A percentile compares a stretch with the other conserved stretches of the same genome.
Conservation (phyloP, 352 stramenopile species). For the Elongisporangium undulatum region DNA sequence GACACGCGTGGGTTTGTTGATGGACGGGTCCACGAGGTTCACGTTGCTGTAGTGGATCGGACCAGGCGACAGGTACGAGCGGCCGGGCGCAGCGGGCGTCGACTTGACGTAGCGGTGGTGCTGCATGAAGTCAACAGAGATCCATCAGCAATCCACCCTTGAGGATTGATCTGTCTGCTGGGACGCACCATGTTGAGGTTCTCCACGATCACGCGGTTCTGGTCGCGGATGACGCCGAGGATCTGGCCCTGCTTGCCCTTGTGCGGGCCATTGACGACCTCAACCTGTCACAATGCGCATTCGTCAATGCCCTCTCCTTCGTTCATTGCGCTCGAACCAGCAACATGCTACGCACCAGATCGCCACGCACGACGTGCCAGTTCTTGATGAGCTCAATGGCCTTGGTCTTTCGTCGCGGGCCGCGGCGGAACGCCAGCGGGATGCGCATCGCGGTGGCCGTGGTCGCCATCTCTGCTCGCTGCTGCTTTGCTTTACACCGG, state of each 20-base stretch:
- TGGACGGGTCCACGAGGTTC: slow-evolving; percentile 78
- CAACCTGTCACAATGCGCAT: slow-evolving; percentile 32
- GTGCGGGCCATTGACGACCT: slow-evolving; percentile 78
- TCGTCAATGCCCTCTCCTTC: not conserved
- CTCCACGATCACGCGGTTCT: slow-evolving; percentile 80
- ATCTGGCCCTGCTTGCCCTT: slow-evolving; percentile 80
- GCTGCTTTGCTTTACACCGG: slow-evolving; percentile 1
- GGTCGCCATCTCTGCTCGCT: slow-evolving; percentile 15
- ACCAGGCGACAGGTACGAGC: slow-evolving; percentile 76
- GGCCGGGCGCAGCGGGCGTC: slow-evolving; percentile 56
- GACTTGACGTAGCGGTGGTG: slow-evolving; percentile 82
- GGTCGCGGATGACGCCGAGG: slow-evolving; percentile 65
- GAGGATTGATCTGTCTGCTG: not conserved
- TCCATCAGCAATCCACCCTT: slow-evolving; percentile 1
- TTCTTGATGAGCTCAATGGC: slow-evolving; percentile 73
- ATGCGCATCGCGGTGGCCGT: slow-evolving; percentile 65
- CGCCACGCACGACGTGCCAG: slow-evolving; percentile 77
- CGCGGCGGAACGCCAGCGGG: slow-evolving; percentile 72
- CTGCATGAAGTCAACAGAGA: slow-evolving; percentile 12
- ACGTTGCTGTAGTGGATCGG: slow-evolving; percentile 88
- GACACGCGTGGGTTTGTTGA: slow-evolving; percentile 73
- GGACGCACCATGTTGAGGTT: slow-evolving; percentile 82
- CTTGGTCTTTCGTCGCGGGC: slow-evolving; percentile 76
- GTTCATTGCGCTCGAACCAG: not conserved
- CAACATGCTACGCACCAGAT: slow-evolving; percentile 36